A percentile compares a stretch with the other conserved stretches of the same genome.
Conservation (phyloP, 768 basidiomycete genomes). For the Suillus discolor region DNA sequence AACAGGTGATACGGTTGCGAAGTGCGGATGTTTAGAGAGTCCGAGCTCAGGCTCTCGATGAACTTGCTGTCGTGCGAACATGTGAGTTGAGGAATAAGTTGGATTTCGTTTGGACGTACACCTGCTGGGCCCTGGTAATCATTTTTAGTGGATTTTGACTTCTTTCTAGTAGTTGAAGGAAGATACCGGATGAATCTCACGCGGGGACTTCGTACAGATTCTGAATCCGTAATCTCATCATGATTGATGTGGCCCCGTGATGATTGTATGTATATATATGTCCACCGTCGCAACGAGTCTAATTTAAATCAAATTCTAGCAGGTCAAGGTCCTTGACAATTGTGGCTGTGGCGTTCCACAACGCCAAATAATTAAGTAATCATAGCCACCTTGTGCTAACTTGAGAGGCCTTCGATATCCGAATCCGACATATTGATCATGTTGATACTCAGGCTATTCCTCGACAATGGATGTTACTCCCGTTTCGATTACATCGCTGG, state of each 20-base stretch:
- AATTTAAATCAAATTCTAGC: background rate
- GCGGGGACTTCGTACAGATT: background rate
- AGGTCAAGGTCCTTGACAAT: background rate
- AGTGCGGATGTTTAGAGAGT: too few relatives aligned
- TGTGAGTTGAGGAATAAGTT: background rate
- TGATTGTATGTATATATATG: background rate
- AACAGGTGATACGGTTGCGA: background rate
- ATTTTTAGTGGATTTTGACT: background rate
- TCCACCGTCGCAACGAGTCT: background rate
- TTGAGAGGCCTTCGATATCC: too few relatives aligned
- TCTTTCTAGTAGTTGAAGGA: background rate
- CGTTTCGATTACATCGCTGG: conserved; percentile 52
- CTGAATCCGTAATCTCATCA: too few relatives aligned
- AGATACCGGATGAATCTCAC: background rate
- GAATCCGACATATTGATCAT: conserved; percentile 42
- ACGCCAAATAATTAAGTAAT: too few relatives aligned
- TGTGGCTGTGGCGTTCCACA: too few relatives aligned
- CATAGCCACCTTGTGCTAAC: too few relatives aligned
- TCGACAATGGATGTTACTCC: conserved; percentile 30
- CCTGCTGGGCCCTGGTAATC: too few relatives aligned
- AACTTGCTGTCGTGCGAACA: background rate
- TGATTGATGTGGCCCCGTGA: too few relatives aligned
- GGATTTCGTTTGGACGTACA: background rate
- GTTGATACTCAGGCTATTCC: conserved; percentile 53
- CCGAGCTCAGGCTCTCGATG: too few relatives aligned